Base-by-base conservation (phyloP, 176 grass and related monocot species). In the Coix lacrymajobi region DNA sequence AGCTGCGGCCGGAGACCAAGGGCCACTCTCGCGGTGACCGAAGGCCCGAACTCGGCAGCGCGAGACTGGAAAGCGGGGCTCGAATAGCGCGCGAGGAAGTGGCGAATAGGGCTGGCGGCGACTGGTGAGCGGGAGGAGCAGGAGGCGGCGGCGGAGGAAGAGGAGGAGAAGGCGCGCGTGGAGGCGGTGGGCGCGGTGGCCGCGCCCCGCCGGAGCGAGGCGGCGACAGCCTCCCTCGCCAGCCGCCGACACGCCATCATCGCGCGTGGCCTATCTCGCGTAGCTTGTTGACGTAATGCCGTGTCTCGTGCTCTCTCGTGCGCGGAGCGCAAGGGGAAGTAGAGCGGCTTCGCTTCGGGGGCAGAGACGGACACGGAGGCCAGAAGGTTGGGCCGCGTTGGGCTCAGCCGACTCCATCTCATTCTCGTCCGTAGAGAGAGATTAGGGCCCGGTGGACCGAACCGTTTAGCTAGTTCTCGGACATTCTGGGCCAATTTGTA, bases 231-330 rank as follows among this genome's bases (percentile, higher is more conserved):
- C 12, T 40, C 66, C 73, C 25, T 73, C 30, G 66, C 60, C 30
- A 83, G 66, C 24, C 38, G 74, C 79, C 89, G 44, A 65, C 63
- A 91, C 34, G 89, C 77, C 89, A 91, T 88, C 41, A 6, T 17
- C 81, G 4, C 5, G 28, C 81, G 14, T n/a, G 19, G 8, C 29
- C 10, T 73, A 3, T 52, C 9, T 10, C 25, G 19, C 7, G 9
- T 60, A 24, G 49, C 54, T 29, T 22, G 24, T 11, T 25, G n/a
- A n/a, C n/a, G n/a, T n/a, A n/a, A n/a, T n/a, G 31, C 7, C 44
- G 26, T 2, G 46, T n/a, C 51, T 20, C 69, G 34, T 60, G 5
- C 19, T 66, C 60, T 70, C 65, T 0, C 15, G 16, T 45, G 37
- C 65, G 24, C 6, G 28, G 8, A 3, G 30, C n/a, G 6, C 31